Base-by-base conservation (phyloP, 2,329 filamentous ascomycete species). In the Hypoxylon rubiginosum region DNA sequence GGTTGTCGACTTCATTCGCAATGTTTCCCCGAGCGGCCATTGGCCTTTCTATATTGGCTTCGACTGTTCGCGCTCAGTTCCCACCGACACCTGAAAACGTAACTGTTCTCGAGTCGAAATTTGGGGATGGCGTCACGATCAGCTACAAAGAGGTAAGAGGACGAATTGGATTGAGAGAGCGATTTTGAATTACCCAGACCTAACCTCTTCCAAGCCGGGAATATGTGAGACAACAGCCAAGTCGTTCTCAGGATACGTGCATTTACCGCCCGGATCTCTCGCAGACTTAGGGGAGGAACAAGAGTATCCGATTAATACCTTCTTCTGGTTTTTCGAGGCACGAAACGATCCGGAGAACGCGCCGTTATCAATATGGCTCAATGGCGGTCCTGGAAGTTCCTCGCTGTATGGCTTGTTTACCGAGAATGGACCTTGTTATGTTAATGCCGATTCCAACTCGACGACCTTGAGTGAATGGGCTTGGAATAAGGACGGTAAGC, bases 161-260 rank as follows among this genome's bases (percentile, higher is more conserved):
- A 36, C 4, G 15, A 26, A n/a, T 19, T 19, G 43, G 24, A 3
- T 49, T 54, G 8, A 34, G 19, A 43, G 34, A n/a, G 8, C 6
- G 11, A 8, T 49, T 26, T 24, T 6, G 13, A 49, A 19, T n/a
- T 7, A 24, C n/a, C 15, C 1, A 21, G 30, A 4, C 19, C 58
- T 36, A 48, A 34, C 32, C 1, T 41, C 8, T 45, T 39, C 64
- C 36, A 58, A 84, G 89, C 86, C 58, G 86, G 87, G 76, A 78
- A 81, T 70, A 86, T 88, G 57, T 81, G 84, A 61, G 86, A 88
- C 76, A 59, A 81, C 58, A 79, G 87, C 78, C 84, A 90, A 76
- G 88, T 88, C 75, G 80, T 90, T 86, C 72, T 81, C 86, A 2
- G 88, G 88, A 64, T 89, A 90, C 79, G 83, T 90, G 36, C 81